phyloP scores from a whole-genome alignment of 345 rosid genomes.

The Mallotus nudiflorus region DNA sequence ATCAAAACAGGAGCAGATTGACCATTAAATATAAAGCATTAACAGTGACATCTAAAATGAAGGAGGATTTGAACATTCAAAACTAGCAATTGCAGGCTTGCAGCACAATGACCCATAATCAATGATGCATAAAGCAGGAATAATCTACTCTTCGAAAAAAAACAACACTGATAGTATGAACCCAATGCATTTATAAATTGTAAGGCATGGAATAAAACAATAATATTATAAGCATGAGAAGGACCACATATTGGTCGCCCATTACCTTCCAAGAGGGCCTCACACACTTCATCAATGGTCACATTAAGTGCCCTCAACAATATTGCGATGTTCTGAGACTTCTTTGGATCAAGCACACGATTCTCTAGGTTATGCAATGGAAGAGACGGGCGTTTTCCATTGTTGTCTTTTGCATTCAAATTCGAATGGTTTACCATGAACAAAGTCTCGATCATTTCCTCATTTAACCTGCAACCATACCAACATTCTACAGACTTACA shows the following conservation, averaged over 20 bases:
- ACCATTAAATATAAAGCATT: not conserved
- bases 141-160: not conserved
- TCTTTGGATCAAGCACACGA: slow-evolving; percentile 81
- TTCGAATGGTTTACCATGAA: slow-evolving; percentile 63
- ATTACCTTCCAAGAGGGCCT: slow-evolving; percentile 84
- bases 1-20: not conserved
- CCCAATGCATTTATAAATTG: not conserved
- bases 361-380: slow-evolving; percentile 52
- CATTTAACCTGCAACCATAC: slow-evolving; percentile 68
- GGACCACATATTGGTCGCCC: not conserved
- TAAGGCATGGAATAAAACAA: not conserved
- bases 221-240: not conserved
- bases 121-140: not conserved
- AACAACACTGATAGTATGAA: not conserved
- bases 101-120: no score
- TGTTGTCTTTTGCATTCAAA: slow-evolving; percentile 41
- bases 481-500: slow-evolving; percentile 22
- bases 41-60: not conserved
- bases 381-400: slow-evolving; percentile 33
- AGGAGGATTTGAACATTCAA: not conserved
- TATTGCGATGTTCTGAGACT: slow-evolving; percentile 90
- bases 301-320: slow-evolving; percentile 90
- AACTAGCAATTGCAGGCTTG: no score
- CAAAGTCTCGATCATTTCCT: slow-evolving; percentile 95
- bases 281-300: slow-evolving; percentile 90